These are phyloP conservation scores for Apiotrichum brassicae DNA, from an alignment of 1,284 basidiomycete genomes.

Conservation along the genomic window DNA sequence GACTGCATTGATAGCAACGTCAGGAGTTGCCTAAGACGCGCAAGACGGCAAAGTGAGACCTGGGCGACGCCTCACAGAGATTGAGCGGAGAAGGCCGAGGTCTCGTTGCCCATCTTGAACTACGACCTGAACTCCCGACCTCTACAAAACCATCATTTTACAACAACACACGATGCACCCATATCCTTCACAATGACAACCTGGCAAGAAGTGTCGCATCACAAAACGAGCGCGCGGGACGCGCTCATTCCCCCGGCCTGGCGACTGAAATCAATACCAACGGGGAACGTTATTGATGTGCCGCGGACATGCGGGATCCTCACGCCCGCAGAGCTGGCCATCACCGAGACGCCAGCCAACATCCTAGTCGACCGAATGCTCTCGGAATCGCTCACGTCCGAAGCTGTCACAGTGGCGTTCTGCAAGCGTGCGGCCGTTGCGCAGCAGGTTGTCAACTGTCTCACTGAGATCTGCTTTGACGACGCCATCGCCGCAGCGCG, in stretches of 20 bases:
- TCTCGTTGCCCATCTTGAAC: too few species aligned
- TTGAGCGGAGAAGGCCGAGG: too few species aligned
- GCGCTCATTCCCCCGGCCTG: slow-evolving; percentile 57
- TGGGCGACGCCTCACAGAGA: too few species aligned
- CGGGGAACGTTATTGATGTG: slow-evolving; percentile 52
- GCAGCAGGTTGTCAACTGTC: slow-evolving; percentile 58
- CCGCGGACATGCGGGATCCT: slow-evolving; percentile 60
- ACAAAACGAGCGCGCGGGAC: slow-evolving; percentile 52
- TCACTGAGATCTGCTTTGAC: slow-evolving; percentile 46
- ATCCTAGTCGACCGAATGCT: slow-evolving; percentile 24
- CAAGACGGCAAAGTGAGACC: too few species aligned
- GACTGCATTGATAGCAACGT: too few species aligned
- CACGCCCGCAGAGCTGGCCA: slow-evolving; percentile 56
- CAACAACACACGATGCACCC: too few species aligned
- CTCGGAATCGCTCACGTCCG: slow-evolving; percentile 15
- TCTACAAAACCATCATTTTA: too few species aligned
- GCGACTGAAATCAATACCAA: slow-evolving; percentile 31
- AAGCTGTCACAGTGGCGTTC: slow-evolving; percentile 50
- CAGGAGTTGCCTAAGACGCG: too few species aligned
- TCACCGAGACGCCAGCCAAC: slow-evolving; percentile 52
- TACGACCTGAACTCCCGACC: too few species aligned
- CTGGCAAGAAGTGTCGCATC: slow-evolving; percentile 53
- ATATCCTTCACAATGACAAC: too few species aligned
- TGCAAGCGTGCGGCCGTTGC: slow-evolving; percentile 72
- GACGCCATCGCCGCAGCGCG: slow-evolving; percentile 40